phyloP scores from a whole-genome alignment of 2,329 filamentous ascomycete genomes.

The Calonectria hongkongensis region DNA sequence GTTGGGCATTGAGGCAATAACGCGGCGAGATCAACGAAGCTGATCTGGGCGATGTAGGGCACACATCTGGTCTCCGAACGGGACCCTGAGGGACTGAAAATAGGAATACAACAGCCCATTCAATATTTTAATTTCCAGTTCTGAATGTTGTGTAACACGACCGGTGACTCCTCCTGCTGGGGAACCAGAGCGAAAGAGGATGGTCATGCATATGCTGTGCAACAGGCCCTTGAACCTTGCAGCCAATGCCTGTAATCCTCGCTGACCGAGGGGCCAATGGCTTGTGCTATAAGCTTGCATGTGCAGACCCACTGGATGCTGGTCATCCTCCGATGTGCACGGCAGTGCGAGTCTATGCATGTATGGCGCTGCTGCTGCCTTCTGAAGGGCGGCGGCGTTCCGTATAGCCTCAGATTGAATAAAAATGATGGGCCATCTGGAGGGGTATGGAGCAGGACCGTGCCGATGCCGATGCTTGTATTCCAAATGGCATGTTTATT shows the following conservation, averaged over 20 bases:
- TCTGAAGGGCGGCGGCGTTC: not conserved
- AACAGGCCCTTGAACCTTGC: slow-evolving; percentile 32
- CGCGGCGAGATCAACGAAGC: not conserved
- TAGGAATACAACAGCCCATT: slow-evolving; percentile 28
- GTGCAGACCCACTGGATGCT: slow-evolving; percentile 1
- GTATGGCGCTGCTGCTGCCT: not conserved
- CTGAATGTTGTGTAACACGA: slow-evolving; percentile 45
- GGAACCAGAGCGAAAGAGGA: slow-evolving; percentile 29
- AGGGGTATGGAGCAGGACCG: slow-evolving; percentile 9
- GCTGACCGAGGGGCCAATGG: slow-evolving; percentile 30
- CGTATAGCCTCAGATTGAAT: slow-evolving; percentile 24
- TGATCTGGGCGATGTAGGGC: not conserved
- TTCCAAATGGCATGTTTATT: slow-evolving; percentile 1
- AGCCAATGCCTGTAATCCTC: slow-evolving; percentile 20
- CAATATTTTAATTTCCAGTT: slow-evolving; percentile 25
- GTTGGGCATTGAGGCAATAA: slow-evolving; percentile 14
- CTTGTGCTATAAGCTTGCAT: slow-evolving; percentile 4
- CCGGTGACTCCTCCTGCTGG: slow-evolving; percentile 43
- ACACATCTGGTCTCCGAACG: slow-evolving; percentile 2
- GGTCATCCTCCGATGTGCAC: not conserved
- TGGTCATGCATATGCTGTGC: slow-evolving; percentile 45
- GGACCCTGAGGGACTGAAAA: slow-evolving; percentile 6
- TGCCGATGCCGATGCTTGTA: not conserved
- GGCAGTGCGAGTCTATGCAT: slow-evolving; percentile 6
- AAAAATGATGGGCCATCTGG: not conserved